A percentile compares a stretch with the other conserved stretches of the same genome.
These are phyloP conservation scores for Cladobotryum protrusum DNA, from an alignment of 2,329 filamentous ascomycete genomes.

Conservation along the genomic window DNA sequence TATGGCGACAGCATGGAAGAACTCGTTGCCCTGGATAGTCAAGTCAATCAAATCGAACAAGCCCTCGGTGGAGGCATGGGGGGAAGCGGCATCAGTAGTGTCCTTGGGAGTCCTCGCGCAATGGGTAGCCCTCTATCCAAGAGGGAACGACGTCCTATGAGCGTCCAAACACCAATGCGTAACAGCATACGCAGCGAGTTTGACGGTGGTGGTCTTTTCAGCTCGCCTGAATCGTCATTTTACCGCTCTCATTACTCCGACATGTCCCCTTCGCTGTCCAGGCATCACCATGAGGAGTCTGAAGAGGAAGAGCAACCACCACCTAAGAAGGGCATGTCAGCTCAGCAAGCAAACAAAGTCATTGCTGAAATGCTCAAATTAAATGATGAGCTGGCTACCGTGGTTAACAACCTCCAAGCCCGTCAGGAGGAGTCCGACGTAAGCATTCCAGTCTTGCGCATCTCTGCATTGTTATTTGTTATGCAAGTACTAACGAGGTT, in stretches of 20 bases:
- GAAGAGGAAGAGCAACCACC: constrained; percentile 20
- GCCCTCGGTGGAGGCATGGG: constrained; percentile 10
- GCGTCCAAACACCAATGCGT: constrained; percentile 18
- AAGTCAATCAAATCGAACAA: constrained; percentile 34
- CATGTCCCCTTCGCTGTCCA: constrained; percentile 30
- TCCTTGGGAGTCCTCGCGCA: constrained; percentile 1
- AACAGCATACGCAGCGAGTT: constrained; percentile 10
- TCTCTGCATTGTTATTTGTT: no score
- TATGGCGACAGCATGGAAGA: constrained; percentile 30
- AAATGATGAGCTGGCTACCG: constrained; percentile 42
- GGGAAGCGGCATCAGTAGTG: constrained; percentile 13
- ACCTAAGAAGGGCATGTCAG: constrained; percentile 26
- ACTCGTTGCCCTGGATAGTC: constrained; percentile 25
- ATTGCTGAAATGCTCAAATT: constrained; percentile 35
- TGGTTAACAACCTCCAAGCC: constrained; percentile 45
- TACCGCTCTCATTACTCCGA: constrained; percentile 36
- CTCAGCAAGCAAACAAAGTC: constrained; percentile 31
- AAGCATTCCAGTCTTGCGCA: constrained; percentile 17
- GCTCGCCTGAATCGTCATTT: constrained; percentile 30
- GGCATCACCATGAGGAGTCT: constrained; percentile 22
- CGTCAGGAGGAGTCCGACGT: constrained; percentile 56
- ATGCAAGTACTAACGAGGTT: background rate
- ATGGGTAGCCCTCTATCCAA: constrained; percentile 11
- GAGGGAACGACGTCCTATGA: constrained; percentile 10
- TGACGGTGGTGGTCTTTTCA: constrained; percentile 25